Evolutionary conservation across 208 protist species (phyloP).

Genomic region (Acanthamoeba lenticulata): DNA sequence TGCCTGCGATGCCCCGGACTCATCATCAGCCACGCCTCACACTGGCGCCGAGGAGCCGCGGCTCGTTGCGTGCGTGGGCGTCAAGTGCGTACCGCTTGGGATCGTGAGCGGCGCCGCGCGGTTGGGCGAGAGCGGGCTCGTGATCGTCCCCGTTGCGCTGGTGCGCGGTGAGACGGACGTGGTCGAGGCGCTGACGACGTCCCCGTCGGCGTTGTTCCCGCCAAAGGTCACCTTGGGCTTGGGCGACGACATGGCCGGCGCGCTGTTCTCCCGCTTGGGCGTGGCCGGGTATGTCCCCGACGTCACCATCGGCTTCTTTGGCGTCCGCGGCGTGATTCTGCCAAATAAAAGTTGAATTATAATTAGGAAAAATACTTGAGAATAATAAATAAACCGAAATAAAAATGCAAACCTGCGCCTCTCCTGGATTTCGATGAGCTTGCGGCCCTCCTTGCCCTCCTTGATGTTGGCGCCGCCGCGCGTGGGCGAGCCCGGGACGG

Average conservation of each 20-base stretch:
- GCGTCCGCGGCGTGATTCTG: conserved; percentile 49
- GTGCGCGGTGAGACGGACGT: neutral
- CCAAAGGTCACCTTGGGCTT: conserved; percentile 55
- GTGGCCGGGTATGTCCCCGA: neutral
- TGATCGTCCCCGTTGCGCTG: neutral
- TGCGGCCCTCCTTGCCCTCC: conserved; percentile 43
- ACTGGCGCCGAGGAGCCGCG: too few species aligned
- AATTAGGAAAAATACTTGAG: too few species aligned
- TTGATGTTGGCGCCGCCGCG: conserved; percentile 3
- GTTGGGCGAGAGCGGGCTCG: neutral
- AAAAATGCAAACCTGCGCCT: too few species aligned
- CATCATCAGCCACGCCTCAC: neutral
- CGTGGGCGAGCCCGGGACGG: neutral
- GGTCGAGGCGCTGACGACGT: neutral
- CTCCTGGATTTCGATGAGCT: conserved; percentile 60
- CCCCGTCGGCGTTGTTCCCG: neutral
- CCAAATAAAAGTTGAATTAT: neutral
- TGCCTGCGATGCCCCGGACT: neutral
- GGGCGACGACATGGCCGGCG: neutral
- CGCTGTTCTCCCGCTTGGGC: neutral
- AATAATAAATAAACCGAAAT: neutral
- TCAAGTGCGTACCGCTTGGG: neutral
- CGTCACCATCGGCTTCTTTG: conserved; percentile 48
- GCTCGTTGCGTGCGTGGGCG: too few species aligned
- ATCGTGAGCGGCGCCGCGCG: neutral